Base-by-base conservation (phyloP, 768 basidiomycete species). In the Russula sp. region DNA sequence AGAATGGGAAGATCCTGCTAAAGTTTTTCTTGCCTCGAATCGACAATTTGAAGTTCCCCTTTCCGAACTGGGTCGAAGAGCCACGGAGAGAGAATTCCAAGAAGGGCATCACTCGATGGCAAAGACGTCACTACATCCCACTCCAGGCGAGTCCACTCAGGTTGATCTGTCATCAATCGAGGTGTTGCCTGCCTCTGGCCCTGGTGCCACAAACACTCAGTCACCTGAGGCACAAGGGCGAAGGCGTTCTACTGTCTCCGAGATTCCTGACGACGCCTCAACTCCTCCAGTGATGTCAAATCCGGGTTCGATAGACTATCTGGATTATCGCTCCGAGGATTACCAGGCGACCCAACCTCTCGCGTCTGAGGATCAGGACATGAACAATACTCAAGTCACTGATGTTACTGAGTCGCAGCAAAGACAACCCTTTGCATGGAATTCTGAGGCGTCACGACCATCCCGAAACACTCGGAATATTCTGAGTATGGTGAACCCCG, bases 31-130 rank as follows among this genome's bases (percentile, higher is more conserved):
- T 65, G 48, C 64, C 61, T 28, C 62, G 14, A 65, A 65, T 46
- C 64, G 5, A 46, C 54, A 61, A 40, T 65, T 89, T 57, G 72
- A 80, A 49, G 73, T 84, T 22, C 88, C 88, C 59, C 74, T 89
- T 52, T 81, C 83, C 34, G 81, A 86, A 67, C 76, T 87, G 20
- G 82, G 76, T 57, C 76, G 72, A 65, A 72, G 67, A 32, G 68
- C 72, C 51, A 73, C n/a, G 58, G 64, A 2, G 57, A 65, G 16
- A 61, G 67, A 50, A 5, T 48, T 1, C 61, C 68, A 10, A 48
- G 65, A 57, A 54, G 64, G 30, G 44, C 6, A 65, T 66, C 16
- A 55, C 59, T 18, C 56, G 38, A 9, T 44, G 48, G 42, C 46
- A 38, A 51, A 51, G 48, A 22, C 57, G 49, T 14, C 66, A 14